Base-by-base conservation (phyloP, 2,329 filamentous ascomycete genomes). In the Fusarium goolgardi region DNA sequence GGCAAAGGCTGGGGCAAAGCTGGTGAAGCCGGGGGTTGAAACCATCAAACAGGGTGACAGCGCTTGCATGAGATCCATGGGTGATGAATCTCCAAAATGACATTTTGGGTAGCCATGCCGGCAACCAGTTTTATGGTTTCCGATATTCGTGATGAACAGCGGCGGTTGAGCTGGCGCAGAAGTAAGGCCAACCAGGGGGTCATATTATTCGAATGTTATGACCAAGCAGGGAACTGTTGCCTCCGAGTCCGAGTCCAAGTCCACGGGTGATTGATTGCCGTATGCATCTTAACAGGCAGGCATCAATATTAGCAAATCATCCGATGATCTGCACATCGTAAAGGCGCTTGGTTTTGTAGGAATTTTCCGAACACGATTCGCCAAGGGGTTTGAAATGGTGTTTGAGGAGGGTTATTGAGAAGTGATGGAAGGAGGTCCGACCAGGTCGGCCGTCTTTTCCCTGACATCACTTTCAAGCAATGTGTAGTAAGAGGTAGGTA, bases 21-120 rank as follows among this genome's bases (percentile, higher is more conserved):
- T 25, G 23, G 45, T 44, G 44, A 50, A 43, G 52, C 53, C 39
- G 39, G 50, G 50, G 45, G 43, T 41, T 54, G 49, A 58, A 65
- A 61, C 49, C 49, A 44, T 27, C 50, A 47, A 55, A 27, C 46
- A 62, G 54, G 56, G 40, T 55, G 59, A 58, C 50, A 60, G 56
- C 59, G 53, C 43, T 45, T 71, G 64, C 68, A 71, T 71, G 68
- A 73, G 64, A 73, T 64, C 60, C 63, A 63, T 70, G 59, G 52
- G 65, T 60, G 54, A 67, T 64, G 55, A 44, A 59, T 59, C 43
- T 71, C 55, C 39, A 65, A 68, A 70, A 46, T 58, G 65, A 54
- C 63, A 59, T 41, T 72, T 71, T 55, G 45, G 65, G 60, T 51
- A 52, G 57, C 43, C 52, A 50, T 47, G 59, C 63, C 68, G 58